Percentiles rank a stretch among this genome's conserved stretches.
phyloP scores from a whole-genome alignment of 176 grass and related monocot species.

The Calamus simplicifolius region DNA sequence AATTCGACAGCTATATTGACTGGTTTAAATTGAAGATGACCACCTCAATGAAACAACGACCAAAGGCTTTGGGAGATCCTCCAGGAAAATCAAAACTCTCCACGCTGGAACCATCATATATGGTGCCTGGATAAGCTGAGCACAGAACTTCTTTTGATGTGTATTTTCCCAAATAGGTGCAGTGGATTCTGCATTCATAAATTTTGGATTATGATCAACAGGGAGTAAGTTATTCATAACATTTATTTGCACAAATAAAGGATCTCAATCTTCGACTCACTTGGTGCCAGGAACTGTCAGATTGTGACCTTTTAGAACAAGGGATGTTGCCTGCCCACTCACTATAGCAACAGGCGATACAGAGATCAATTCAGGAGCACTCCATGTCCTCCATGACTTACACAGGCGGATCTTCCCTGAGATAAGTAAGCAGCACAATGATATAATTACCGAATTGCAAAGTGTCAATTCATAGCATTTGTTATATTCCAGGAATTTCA shows the following conservation, averaged over 20 bases:
- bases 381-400: conserved; percentile 95
- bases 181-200: conserved; percentile 66
- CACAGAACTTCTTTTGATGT: conserved; percentile 80
- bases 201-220: conserved; percentile 4
- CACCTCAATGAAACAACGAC: conserved; percentile 95
- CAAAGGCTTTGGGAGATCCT: conserved; percentile 45
- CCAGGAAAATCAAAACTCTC: conserved; percentile 84
- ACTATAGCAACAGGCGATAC: conserved; percentile 89
- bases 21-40: background rate
- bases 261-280: conserved; percentile 33
- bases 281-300: conserved; percentile 87
- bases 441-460: no score
- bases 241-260: background rate
- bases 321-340: conserved; percentile 55
- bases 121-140: conserved; percentile 82
- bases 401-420: conserved; percentile 69
- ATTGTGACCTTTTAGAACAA: conserved; percentile 80
- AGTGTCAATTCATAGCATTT: no score
- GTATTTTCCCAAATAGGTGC: conserved; percentile 78
- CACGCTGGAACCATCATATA: conserved; percentile 90
- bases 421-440: conserved; percentile 12
- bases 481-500: no score
- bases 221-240: background rate
- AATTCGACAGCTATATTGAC: background rate
- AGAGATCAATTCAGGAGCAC: conserved; percentile 84